Percentiles rank a stretch among this genome's conserved stretches.
Evolutionary conservation across 139 green algal genomes (phyloP).

Genomic region (Chlorella sp.): DNA sequence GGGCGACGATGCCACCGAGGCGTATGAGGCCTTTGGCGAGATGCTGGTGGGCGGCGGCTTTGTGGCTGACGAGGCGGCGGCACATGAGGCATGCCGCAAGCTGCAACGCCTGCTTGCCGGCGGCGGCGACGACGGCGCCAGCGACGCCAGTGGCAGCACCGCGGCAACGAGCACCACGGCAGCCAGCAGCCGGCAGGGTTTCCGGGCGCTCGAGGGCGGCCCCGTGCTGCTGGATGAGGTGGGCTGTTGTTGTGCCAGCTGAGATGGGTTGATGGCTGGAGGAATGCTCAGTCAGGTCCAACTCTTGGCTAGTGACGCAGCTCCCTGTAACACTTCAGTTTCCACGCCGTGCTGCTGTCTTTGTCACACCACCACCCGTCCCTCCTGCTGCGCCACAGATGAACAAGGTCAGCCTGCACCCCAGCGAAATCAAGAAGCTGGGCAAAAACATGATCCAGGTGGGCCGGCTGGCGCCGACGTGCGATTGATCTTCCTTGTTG

Average conservation of each 20-base stretch:
- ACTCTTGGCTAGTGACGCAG: too few relatives aligned
- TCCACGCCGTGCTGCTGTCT: too few relatives aligned
- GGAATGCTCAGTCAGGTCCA: too few relatives aligned
- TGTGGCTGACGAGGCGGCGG: conserved; percentile 36
- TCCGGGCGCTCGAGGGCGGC: conserved; percentile 41
- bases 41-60: conserved; percentile 38
- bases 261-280: too few relatives aligned
- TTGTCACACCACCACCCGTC: too few relatives aligned
- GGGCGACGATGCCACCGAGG: conserved; percentile 8
- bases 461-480: too few relatives aligned
- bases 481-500: too few relatives aligned
- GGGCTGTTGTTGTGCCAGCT: too few relatives aligned
- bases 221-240: conserved; percentile 49
- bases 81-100: conserved; percentile 26
- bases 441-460: conserved; percentile 53
- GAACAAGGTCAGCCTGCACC: conserved; percentile 38
- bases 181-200: background rate
- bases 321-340: too few relatives aligned
- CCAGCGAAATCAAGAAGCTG: conserved; percentile 37
- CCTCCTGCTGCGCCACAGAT: background rate
- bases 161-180: background rate
- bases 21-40: conserved; percentile 12
- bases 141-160: background rate
- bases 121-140: background rate
- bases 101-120: conserved; percentile 34